Conservation (phyloP, 176 grass and related monocot genomes). For the Alloteropsis semialata region DNA sequence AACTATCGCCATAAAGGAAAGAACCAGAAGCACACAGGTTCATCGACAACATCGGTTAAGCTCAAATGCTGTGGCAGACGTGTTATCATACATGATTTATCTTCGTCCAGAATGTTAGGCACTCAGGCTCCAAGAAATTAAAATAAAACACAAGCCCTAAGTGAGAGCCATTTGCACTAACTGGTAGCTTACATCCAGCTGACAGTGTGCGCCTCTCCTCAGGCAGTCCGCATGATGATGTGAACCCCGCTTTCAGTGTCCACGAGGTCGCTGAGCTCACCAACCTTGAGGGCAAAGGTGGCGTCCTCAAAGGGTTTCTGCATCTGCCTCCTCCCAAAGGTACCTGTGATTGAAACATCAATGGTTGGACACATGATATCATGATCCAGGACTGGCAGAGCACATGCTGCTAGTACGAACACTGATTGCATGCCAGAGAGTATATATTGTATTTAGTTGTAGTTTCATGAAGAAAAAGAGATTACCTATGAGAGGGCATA, state of each 20-base stretch:
- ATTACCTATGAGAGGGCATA: neutral
- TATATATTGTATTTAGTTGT: neutral
- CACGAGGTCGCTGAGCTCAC: constrained; percentile 67
- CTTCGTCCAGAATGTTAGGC: neutral
- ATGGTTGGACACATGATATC: neutral
- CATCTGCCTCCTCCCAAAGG: constrained; percentile 86
- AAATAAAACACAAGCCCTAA: neutral
- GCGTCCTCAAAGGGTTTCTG: constrained; percentile 97
- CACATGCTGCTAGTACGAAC: neutral
- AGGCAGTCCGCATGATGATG: constrained; percentile 84
- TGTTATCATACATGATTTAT: neutral
- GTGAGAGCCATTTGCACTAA: neutral
- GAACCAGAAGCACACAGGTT: neutral
- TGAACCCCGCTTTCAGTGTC: constrained; percentile 93
- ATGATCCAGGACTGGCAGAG: neutral
- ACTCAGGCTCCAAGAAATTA: neutral
- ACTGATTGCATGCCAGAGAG: neutral
- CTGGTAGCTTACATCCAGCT: neutral
- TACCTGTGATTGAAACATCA: constrained; percentile 39
- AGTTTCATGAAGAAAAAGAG: neutral
- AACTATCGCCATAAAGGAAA: too few species aligned
- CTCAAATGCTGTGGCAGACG: constrained; percentile 6
- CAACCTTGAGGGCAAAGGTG: constrained; percentile 63
- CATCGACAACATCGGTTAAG: neutral
- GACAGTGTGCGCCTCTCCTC: neutral